Evolutionary conservation across 129 eudicot genomes (phyloP), one percentile per base, ranked within the genome.

Genomic region (Smallanthus sonchifolius): DNA sequence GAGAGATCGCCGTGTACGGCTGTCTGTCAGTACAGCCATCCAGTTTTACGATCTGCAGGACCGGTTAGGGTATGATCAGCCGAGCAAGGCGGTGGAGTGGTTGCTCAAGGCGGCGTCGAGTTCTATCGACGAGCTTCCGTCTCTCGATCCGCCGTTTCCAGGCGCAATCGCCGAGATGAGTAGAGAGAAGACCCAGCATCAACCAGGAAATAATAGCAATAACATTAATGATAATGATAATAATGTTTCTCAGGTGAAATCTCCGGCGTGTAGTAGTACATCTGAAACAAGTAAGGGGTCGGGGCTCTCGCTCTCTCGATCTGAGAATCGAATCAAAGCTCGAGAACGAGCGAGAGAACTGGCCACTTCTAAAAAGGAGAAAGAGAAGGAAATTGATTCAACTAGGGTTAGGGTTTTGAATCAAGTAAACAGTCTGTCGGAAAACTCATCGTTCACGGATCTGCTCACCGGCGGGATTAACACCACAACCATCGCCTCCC

Each of bases 11-110:
- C 84, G 98, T 32, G 96, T 92, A 2, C 72, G 98, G 66, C 64
- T 92, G 14, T 92, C 98, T 19, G 98, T 92, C 0, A 76, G 67
- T 8, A 92, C 98, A 0, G 98, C 98, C 1, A 92, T 92, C 39
- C 96, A 92, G 76, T 92, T 92, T 56, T 92, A 92, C 40, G 98
- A 92, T 85, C 76, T 92, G 39, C 98, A 92, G 60, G 98, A 92
- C 44, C 85, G 98, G 64, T 73, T 92, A 24, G 98, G 98, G 1
- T 87, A 47, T 47, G 98, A 92, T 67, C 98, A 92, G 75, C 98
- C 98, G 5, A 92, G 98, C 15, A 92, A 92, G 81, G 98, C 98
- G 3, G 96, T 92, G 28, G 98, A 92, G 71, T 92, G 98, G 98
- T 74, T 92, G 59, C 80, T 92, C 6, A 89, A 92, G 69, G 92